Percentiles rank a stretch among this genome's conserved stretches.
These are phyloP conservation scores for Exophiala spinifera DNA, from an alignment of 2,329 filamentous ascomycete genomes.

Conservation along the genomic window DNA sequence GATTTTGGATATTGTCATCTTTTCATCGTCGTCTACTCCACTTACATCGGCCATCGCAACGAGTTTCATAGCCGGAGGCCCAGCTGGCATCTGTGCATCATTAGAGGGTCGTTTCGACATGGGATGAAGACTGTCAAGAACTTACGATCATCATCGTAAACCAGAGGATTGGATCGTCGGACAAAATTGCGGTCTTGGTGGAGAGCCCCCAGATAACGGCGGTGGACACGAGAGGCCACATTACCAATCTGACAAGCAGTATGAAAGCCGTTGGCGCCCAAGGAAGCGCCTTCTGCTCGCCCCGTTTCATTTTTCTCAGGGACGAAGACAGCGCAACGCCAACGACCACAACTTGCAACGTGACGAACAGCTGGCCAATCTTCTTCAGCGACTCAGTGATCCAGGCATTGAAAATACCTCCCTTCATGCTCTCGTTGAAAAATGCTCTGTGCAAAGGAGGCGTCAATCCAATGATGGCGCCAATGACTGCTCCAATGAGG, in stretches of 20 bases:
- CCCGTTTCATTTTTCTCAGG: constrained; percentile 47
- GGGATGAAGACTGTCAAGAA: neutral
- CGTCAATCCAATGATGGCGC: constrained; percentile 57
- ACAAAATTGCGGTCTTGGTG: constrained; percentile 50
- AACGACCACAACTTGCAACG: constrained; percentile 64
- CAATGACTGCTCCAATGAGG: constrained; percentile 57
- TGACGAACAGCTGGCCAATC: constrained; percentile 61
- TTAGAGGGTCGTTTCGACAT: no score
- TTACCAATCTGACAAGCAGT: constrained; percentile 51
- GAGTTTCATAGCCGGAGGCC: constrained; percentile 54
- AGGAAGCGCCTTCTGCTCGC: constrained; percentile 46
- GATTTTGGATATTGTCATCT: constrained; percentile 54
- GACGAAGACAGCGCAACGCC: constrained; percentile 61
- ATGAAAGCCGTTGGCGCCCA: constrained; percentile 42
- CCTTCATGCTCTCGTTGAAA: constrained; percentile 55
- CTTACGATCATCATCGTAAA: constrained; percentile 56
- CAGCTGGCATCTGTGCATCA: constrained; percentile 46
- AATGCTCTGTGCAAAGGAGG: constrained; percentile 60
- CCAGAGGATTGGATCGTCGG: constrained; percentile 62
- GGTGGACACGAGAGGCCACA: constrained; percentile 60
- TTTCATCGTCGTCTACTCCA: constrained; percentile 44
- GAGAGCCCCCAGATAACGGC: constrained; percentile 55
- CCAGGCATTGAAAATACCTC: constrained; percentile 65
- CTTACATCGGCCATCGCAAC: constrained; percentile 46
- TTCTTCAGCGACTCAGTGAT: constrained; percentile 60